phyloP scores from a whole-genome alignment of 1,139 yeast species.

The Groenewaldozyma auringiensis region DNA sequence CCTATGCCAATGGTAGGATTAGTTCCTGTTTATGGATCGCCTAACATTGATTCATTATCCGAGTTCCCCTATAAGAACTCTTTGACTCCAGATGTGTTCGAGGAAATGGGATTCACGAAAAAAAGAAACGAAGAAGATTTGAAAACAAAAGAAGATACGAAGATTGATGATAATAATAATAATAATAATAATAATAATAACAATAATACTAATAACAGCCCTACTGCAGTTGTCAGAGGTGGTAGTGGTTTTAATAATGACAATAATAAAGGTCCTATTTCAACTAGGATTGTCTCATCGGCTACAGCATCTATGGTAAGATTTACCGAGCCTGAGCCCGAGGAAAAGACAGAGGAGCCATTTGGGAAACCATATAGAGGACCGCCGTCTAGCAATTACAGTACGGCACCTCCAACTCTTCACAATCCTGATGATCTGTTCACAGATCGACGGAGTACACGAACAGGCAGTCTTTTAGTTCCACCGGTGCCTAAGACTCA shows the following conservation, averaged over 20 bases:
- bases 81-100: slow-evolving; percentile 13
- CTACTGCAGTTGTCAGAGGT: not conserved
- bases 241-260: too few relatives aligned
- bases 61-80: slow-evolving; percentile 21
- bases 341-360: not conserved
- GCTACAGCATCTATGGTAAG: not conserved
- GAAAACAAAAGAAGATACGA: not conserved
- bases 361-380: not conserved
- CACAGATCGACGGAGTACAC: not conserved
- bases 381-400: not conserved
- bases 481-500: slow-evolving; percentile 1
- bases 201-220: not conserved
- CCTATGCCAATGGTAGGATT: slow-evolving; percentile 10
- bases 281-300: too few relatives aligned
- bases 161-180: too few relatives aligned
- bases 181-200: not conserved
- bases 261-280: not conserved
- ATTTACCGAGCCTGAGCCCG: not conserved
- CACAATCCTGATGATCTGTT: not conserved
- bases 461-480: not conserved
- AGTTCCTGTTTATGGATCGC: slow-evolving; percentile 19
- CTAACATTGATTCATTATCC: slow-evolving; percentile 18
- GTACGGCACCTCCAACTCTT: not conserved
- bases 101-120: not conserved
- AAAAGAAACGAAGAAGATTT: not conserved